These are phyloP conservation scores for Tricholoma hemisulphureum DNA, from an alignment of 768 basidiomycete genomes.

Conservation along the genomic window DNA sequence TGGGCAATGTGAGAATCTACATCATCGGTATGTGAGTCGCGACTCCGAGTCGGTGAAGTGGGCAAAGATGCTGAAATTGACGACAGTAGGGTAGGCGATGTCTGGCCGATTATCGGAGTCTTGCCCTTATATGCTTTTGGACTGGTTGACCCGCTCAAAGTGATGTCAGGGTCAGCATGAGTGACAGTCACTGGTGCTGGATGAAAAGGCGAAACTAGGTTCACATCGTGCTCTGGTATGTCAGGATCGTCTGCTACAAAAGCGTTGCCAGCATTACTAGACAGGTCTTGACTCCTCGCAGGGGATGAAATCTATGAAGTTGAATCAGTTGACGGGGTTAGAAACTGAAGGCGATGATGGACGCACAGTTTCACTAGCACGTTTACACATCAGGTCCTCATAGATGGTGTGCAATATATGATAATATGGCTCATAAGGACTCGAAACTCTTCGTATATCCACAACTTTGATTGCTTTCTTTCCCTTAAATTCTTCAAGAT, in stretches of 20 bases:
- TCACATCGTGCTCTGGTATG: background rate
- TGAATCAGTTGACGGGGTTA: background rate
- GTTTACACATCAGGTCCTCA: conserved; percentile 16
- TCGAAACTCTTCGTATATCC: conserved; percentile 13
- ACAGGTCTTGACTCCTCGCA: background rate
- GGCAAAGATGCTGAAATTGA: background rate
- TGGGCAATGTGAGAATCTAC: background rate
- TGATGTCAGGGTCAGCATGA: background rate
- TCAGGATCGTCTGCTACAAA: background rate
- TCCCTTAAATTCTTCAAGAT: conserved; percentile 18
- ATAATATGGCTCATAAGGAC: conserved; percentile 28
- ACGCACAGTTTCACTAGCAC: conserved; percentile 14
- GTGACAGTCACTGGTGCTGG: background rate
- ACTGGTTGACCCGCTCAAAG: background rate
- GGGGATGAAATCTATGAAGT: background rate
- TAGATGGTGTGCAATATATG: conserved; percentile 26
- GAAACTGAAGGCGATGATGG: background rate
- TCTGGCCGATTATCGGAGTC: background rate
- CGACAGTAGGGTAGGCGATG: background rate
- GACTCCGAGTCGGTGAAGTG: background rate
- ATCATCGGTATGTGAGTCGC: background rate
- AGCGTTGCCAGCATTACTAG: background rate
- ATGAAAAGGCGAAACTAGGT: background rate
- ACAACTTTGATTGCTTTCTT: conserved; percentile 20
- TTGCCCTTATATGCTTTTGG: background rate